Conservation (phyloP, 169 alveolate genomes). For the Toxoplasma gondii region DNA sequence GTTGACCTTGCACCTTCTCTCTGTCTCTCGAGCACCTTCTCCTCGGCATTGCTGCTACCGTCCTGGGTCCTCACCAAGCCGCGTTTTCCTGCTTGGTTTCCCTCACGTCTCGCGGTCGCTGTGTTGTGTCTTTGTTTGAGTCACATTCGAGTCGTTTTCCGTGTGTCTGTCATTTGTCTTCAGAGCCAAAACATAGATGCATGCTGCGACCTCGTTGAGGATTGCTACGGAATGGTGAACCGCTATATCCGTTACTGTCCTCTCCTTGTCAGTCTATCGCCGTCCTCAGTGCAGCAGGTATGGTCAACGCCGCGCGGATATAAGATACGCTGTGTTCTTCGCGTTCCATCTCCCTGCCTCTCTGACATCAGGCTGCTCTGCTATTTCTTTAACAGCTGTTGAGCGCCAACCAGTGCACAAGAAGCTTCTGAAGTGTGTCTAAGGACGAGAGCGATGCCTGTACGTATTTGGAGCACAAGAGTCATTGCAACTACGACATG, state of each 20-base stretch:
- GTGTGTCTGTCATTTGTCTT: neutral
- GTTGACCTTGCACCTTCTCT: too few species aligned
- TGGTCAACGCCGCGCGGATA: neutral
- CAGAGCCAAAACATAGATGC: slow-evolving; percentile 1
- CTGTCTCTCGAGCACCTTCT: too few species aligned
- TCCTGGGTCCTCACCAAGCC: too few species aligned
- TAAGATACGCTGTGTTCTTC: neutral
- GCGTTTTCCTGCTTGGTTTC: too few species aligned
- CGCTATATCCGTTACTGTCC: slow-evolving; percentile 24
- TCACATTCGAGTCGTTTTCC: too few species aligned
- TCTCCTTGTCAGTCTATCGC: slow-evolving; percentile 19
- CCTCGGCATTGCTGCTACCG: too few species aligned
- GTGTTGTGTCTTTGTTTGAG: too few species aligned
- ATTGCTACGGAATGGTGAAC: slow-evolving; percentile 44
- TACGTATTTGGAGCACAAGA: too few species aligned
- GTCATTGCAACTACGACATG: too few species aligned
- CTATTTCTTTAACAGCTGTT: neutral
- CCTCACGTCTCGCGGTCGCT: too few species aligned
- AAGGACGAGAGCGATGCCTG: too few species aligned
- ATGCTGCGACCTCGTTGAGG: slow-evolving; percentile 37
- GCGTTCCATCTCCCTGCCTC: neutral
- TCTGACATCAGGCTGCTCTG: neutral
- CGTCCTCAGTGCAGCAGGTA: neutral
- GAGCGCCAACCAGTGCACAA: neutral
- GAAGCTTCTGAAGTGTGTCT: neutral